Conservation (phyloP, 2,329 filamentous ascomycete genomes). For the Penicillium vulpinum region DNA sequence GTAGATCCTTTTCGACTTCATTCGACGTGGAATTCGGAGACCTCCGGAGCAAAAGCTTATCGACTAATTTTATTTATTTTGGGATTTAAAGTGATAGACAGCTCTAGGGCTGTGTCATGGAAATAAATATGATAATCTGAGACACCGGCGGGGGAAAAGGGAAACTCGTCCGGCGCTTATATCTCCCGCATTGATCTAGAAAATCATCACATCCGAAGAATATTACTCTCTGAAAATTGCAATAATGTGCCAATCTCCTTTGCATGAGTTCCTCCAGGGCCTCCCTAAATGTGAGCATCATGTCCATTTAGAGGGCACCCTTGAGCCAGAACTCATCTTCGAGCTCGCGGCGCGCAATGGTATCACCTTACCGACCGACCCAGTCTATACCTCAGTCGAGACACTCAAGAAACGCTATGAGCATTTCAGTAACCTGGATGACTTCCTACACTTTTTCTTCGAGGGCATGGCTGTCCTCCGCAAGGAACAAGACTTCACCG, state of each 20-base stretch:
- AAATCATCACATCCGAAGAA: background rate
- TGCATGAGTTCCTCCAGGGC: constrained; percentile 61
- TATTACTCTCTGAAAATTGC: background rate
- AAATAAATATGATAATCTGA: background rate
- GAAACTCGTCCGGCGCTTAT: constrained; percentile 3
- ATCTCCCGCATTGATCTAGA: background rate
- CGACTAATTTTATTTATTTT: background rate
- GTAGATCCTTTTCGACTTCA: background rate
- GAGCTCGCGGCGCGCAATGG: constrained; percentile 65
- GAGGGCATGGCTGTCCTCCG: constrained; percentile 70
- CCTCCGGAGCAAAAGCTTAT: constrained; percentile 14
- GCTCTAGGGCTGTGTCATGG: background rate
- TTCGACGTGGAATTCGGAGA: constrained; percentile 7
- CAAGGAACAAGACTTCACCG: constrained; percentile 67
- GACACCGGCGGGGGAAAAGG: constrained; percentile 2
- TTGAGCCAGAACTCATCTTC: constrained; percentile 71
- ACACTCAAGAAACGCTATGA: constrained; percentile 65
- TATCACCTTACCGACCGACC: constrained; percentile 62
- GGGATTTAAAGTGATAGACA: background rate
- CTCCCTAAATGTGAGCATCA: constrained; percentile 83
- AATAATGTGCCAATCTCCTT: constrained; percentile 58
- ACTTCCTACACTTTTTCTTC: constrained; percentile 79
- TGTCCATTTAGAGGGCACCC: constrained; percentile 74
- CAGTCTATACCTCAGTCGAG: constrained; percentile 62
- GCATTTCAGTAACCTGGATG: constrained; percentile 68